A percentile compares a stretch with the other conserved stretches of the same genome.
These are phyloP conservation scores for Xenosphaeropsis pyriputrescens DNA, from an alignment of 2,329 filamentous ascomycete genomes.

Conservation along the genomic window DNA sequence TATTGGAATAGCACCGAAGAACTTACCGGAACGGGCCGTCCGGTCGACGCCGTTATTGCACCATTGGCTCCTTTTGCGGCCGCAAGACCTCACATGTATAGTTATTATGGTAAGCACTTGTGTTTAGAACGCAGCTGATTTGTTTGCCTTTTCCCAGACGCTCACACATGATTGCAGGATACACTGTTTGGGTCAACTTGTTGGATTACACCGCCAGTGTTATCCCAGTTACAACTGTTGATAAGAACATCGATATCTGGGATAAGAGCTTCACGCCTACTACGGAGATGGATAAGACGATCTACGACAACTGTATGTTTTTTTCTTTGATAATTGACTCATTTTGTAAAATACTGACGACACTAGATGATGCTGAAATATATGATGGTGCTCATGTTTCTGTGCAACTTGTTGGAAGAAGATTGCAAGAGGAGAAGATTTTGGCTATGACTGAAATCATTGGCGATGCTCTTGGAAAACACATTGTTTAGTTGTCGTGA, in stretches of 20 bases:
- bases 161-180: slow-evolving; percentile 9
- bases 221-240: slow-evolving; percentile 37
- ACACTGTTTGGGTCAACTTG: slow-evolving; percentile 29
- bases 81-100: slow-evolving; percentile 29
- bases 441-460: slow-evolving; percentile 9
- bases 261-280: slow-evolving; percentile 21
- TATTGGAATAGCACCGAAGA: slow-evolving; percentile 44
- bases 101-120: slow-evolving; percentile 26
- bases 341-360: background rate
- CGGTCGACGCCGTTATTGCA: slow-evolving; percentile 39
- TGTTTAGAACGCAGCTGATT: slow-evolving; percentile 6
- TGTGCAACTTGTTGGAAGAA: slow-evolving; percentile 1
- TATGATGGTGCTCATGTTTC: slow-evolving; percentile 1
- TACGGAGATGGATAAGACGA: slow-evolving; percentile 25
- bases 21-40: slow-evolving; percentile 28
- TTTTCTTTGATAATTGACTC: background rate
- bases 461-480: slow-evolving; percentile 10
- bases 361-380: slow-evolving; percentile 1
- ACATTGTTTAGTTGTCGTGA: slow-evolving; percentile 5
- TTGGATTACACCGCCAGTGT: slow-evolving; percentile 39
- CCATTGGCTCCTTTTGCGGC: slow-evolving; percentile 34
- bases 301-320: slow-evolving; percentile 34
- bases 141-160: background rate
- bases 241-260: slow-evolving; percentile 31
- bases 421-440: slow-evolving; percentile 1